phyloP scores from a whole-genome alignment of 805 yeast species.

The Candida rishiriensis region DNA sequence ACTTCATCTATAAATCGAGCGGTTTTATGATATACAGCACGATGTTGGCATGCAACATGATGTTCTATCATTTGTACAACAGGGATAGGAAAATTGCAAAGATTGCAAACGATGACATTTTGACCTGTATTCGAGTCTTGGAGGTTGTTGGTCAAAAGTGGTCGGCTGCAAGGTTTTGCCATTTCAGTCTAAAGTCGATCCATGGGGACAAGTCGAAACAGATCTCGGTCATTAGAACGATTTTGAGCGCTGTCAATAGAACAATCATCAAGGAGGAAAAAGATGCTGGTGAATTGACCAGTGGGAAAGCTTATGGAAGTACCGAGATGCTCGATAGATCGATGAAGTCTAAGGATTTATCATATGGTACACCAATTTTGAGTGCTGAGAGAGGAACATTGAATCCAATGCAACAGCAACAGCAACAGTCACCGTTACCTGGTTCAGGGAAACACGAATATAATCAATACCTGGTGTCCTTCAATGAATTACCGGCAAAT shows the following conservation, averaged over 20 bases:
- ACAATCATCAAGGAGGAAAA: constrained; percentile 2
- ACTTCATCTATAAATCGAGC: constrained; percentile 38
- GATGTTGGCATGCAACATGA: constrained; percentile 63
- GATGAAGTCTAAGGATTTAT: constrained; percentile 1
- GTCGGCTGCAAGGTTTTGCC: constrained; percentile 48
- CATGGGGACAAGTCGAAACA: constrained; percentile 30
- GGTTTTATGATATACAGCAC: constrained; percentile 39
- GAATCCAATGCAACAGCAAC: background rate
- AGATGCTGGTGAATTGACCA: background rate
- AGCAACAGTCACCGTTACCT: background rate
- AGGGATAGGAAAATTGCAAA: constrained; percentile 20
- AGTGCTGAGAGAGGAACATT: constrained; percentile 15
- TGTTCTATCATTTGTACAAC: constrained; percentile 57
- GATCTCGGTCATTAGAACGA: constrained; percentile 17
- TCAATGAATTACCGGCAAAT: background rate
- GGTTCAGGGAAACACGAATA: background rate
- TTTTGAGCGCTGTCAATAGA: constrained; percentile 10
- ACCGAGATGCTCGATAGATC: constrained; percentile 7
- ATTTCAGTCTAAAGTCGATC: constrained; percentile 43
- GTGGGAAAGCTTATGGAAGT: background rate
- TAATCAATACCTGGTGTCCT: background rate
- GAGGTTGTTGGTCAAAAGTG: constrained; percentile 45
- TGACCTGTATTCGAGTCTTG: constrained; percentile 28
- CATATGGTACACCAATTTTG: constrained; percentile 5
- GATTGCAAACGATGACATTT: constrained; percentile 21